These are phyloP conservation scores for Hemerocallis citrina DNA, from an alignment of 106 monocot species.

Conservation along the genomic window DNA sequence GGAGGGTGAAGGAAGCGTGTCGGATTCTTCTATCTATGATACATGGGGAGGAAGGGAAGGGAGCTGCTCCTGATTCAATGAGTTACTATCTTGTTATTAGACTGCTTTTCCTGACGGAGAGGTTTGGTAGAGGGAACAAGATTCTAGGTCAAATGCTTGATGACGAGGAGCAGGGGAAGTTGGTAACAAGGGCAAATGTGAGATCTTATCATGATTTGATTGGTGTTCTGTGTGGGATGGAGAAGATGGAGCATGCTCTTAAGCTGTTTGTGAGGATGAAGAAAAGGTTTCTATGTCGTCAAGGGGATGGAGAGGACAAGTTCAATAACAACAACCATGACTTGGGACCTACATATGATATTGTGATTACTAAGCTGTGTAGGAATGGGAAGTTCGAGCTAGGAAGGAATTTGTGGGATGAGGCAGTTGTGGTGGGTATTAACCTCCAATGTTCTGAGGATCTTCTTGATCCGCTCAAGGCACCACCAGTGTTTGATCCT, in stretches of 20 bases:
- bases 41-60: constrained; percentile 16
- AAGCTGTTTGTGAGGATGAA: constrained; percentile 7
- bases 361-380: constrained; percentile 57
- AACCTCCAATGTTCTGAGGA: constrained; percentile 32
- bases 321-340: constrained; percentile 5
- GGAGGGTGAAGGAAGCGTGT: constrained; percentile 73
- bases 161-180: constrained; percentile 12
- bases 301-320: constrained; percentile 29
- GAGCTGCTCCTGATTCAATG: constrained; percentile 47
- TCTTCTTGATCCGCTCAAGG: constrained; percentile 45
- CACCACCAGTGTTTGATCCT: constrained; percentile 31
- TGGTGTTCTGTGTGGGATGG: constrained; percentile 51
- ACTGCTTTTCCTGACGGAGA: constrained; percentile 45
- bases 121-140: constrained; percentile 44
- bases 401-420: constrained; percentile 45
- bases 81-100: constrained; percentile 56
- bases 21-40: constrained; percentile 44
- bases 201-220: constrained; percentile 58
- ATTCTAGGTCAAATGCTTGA: constrained; percentile 40
- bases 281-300: constrained; percentile 15
- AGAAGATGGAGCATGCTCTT: constrained; percentile 42
- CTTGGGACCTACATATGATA: constrained; percentile 33
- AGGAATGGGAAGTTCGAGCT: constrained; percentile 53
- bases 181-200: constrained; percentile 1
- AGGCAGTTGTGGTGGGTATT: constrained; percentile 17